A percentile compares a stretch with the other conserved stretches of the same genome.
Conservation (phyloP, 2,329 filamentous ascomycete genomes). For the Macrophomina phaseolina region DNA sequence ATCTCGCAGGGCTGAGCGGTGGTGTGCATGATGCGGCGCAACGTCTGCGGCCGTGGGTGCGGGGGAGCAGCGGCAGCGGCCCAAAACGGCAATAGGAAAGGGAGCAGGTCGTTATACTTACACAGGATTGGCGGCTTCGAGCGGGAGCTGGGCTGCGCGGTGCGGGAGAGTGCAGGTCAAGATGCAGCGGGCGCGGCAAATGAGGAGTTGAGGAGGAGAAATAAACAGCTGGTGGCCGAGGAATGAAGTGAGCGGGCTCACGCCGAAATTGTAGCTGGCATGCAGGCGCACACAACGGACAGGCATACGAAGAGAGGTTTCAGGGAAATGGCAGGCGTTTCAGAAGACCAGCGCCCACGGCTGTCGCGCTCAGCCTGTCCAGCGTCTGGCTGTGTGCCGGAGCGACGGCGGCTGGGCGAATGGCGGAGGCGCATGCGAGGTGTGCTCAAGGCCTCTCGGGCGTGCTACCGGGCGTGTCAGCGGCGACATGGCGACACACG, state of each 20-base stretch:
- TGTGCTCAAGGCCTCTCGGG: neutral
- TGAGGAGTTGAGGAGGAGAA: neutral
- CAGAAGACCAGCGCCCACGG: constrained; percentile 9
- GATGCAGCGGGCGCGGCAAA: constrained; percentile 2
- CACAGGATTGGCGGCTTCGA: neutral
- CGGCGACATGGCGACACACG: neutral
- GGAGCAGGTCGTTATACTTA: constrained; percentile 4
- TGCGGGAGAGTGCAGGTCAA: constrained; percentile 1
- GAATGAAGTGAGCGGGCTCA: neutral
- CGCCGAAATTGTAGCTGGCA: constrained; percentile 20
- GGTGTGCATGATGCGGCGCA: constrained; percentile 1
- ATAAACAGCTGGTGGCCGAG: neutral
- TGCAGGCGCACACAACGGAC: constrained; percentile 15
- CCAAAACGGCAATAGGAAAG: constrained; percentile 3
- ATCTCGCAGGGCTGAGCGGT: constrained; percentile 22
- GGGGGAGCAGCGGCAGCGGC: constrained; percentile 13
- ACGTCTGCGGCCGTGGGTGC: constrained; percentile 10
- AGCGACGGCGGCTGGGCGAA: neutral
- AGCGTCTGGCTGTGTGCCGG: neutral
- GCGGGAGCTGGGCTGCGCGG: neutral
- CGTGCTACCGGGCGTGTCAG: constrained; percentile 8
- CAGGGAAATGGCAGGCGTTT: constrained; percentile 26
- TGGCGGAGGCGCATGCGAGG: neutral
- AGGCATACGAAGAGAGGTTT: constrained; percentile 20
- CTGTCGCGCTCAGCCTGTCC: neutral